Conservation (phyloP, 768 basidiomycete genomes). For the Boletus sp. region DNA sequence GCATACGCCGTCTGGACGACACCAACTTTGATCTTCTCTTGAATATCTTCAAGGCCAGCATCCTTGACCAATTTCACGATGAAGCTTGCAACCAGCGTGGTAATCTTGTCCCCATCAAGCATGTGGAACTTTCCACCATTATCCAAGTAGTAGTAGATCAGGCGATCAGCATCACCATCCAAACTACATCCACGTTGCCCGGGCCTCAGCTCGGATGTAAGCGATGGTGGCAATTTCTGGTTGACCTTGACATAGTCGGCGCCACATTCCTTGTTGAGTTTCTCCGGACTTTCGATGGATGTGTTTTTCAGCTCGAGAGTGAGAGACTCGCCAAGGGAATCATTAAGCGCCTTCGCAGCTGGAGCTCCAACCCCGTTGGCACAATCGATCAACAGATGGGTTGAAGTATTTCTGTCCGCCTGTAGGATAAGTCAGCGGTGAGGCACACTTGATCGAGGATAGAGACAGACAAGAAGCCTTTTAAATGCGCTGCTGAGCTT, state of each 20-base stretch:
- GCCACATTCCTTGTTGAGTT: constrained; percentile 85
- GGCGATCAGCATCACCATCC: constrained; percentile 95
- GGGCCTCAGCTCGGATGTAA: constrained; percentile 58
- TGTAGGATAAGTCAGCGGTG: constrained; percentile 28
- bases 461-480: constrained; percentile 72
- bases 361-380: constrained; percentile 96
- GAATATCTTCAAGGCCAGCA: constrained; percentile 68
- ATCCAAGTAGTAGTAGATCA: constrained; percentile 94
- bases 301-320: constrained; percentile 70
- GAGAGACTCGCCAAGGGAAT: constrained; percentile 59
- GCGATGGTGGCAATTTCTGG: constrained; percentile 81
- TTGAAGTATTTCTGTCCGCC: constrained; percentile 55
- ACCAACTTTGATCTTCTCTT: constrained; percentile 70
- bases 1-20: constrained; percentile 99
- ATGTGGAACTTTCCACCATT: constrained; percentile 77
- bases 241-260: constrained; percentile 96
- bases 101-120: constrained; percentile 98
- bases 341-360: constrained; percentile 60
- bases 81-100: constrained; percentile 88
- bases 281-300: constrained; percentile 58
- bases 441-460: background rate
- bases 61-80: constrained; percentile 86
- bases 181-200: constrained; percentile 88
- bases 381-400: constrained; percentile 84
- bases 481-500: constrained; percentile 85